Evolutionary conservation across 140 eudicot genomes (phyloP), one percentile per base, ranked within the genome.

Genomic region (Erigeron philadelphicus): DNA sequence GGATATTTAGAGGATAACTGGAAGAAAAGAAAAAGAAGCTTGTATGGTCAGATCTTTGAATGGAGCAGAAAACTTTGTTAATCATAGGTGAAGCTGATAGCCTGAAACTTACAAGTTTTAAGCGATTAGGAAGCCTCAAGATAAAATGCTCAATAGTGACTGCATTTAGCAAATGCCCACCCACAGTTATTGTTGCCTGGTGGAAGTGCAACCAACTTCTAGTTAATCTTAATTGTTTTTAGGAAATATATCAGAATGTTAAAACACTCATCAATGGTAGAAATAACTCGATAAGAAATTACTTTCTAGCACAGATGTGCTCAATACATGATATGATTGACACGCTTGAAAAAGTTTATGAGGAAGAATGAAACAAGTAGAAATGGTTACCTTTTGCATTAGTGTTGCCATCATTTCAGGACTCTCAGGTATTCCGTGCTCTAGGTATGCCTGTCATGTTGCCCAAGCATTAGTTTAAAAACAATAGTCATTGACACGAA

Each of bases 131-230:
- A 12, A 81, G 82, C 81, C 96, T 86, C 82, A 91, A 66, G 63
- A 91, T 88, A 63, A 79, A 85, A 74, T 88, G 95, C 86, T 91
- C 96, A 11, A 91, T 88, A 16, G 85, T 86, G 56, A 84, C 68
- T 48, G 96, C 96, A 53, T 82, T 88, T 68, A 91, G 72, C 74
- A 74, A 61, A 75, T 88, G 79, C 45, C 97, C 92, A 1, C 90
- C 95, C 42, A 77, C 96, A 13, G 21, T 83, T 58, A 91, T 84
- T 11, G 95, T 88, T 80, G 96, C 96, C 97, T 88, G 89, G 67
- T 45, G 68, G 43, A 76, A 78, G 67, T 43, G 62, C 31, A 50
- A 59, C 11, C 23, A 60, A 48, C 35, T 3, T 42, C 59, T 41
- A 67, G 69, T 56, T 15, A 10, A 53, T 35, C 64, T 61, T 19